Conservation (phyloP, 2,329 filamentous ascomycete species). For the Fusarium abutilonis region DNA sequence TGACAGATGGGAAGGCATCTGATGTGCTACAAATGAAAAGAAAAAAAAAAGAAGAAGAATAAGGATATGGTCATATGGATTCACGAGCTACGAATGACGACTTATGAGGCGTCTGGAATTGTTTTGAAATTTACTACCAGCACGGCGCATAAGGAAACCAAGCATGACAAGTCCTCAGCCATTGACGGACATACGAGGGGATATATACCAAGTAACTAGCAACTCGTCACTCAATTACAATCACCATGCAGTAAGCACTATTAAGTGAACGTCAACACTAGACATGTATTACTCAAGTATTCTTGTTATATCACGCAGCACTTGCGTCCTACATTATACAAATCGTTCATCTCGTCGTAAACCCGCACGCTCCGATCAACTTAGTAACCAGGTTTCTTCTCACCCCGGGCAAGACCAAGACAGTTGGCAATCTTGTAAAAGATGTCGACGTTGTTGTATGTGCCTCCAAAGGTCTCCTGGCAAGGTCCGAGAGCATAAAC, state of each 20-base stretch:
- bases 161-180: neutral
- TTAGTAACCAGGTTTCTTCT: conserved; percentile 39
- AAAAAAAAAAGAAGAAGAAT: neutral
- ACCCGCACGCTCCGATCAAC: conserved; percentile 17
- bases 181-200: neutral
- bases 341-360: conserved; percentile 39
- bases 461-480: conserved; percentile 77
- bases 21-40: too few species aligned
- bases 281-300: conserved; percentile 13
- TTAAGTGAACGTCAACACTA: neutral
- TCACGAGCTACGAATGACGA: conserved; percentile 5
- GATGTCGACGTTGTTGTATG: conserved; percentile 76
- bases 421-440: conserved; percentile 79
- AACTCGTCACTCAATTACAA: conserved; percentile 2
- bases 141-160: neutral
- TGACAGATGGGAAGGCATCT: neutral
- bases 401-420: conserved; percentile 61
- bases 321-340: conserved; percentile 31
- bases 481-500: conserved; percentile 83
- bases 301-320: conserved; percentile 21
- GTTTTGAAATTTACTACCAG: conserved; percentile 10
- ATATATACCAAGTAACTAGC: conserved; percentile 12
- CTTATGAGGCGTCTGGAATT: conserved; percentile 7
- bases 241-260: neutral
- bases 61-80: neutral